phyloP scores from a whole-genome alignment of 179 eudicot species.

The Beta lomatogona region DNA sequence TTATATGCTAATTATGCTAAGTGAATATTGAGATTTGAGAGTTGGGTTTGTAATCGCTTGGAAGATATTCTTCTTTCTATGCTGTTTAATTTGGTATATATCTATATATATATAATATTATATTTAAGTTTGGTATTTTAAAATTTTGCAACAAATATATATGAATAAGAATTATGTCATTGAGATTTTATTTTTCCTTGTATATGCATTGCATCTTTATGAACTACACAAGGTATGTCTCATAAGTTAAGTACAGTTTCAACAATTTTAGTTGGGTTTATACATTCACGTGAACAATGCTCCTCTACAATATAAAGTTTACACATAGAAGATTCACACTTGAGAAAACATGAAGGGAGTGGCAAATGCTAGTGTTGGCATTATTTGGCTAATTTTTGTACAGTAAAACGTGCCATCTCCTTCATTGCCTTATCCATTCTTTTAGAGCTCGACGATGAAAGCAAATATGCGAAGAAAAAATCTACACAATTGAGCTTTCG shows the following conservation, averaged over 20 bases:
- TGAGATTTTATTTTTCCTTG: not conserved
- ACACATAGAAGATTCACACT: not conserved
- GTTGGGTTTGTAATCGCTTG: slow-evolving; percentile 4
- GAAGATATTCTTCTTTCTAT: not conserved
- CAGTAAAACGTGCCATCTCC: too few relatives aligned
- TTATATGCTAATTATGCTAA: not conserved
- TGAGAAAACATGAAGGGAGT: not conserved
- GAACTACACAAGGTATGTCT: slow-evolving; percentile 10
- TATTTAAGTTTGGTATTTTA: not conserved
- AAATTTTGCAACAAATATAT: not conserved
- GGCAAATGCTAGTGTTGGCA: not conserved
- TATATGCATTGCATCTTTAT: slow-evolving; percentile 5
- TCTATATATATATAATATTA: not conserved
- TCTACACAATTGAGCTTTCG: too few relatives aligned
- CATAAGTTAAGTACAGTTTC: not conserved
- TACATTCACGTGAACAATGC: slow-evolving; percentile 4
- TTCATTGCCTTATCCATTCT: too few relatives aligned
- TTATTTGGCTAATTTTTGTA: too few relatives aligned
- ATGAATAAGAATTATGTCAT: not conserved
- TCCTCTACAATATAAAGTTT: too few relatives aligned
- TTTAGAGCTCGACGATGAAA: too few relatives aligned
- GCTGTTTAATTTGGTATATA: not conserved
- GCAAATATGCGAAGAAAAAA: too few relatives aligned
- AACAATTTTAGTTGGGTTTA: too few relatives aligned
- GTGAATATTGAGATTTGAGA: not conserved